A percentile compares a stretch with the other conserved stretches of the same genome.
Conservation (phyloP, 768 basidiomycete genomes). For the Hortiboletus flavorubellus region DNA sequence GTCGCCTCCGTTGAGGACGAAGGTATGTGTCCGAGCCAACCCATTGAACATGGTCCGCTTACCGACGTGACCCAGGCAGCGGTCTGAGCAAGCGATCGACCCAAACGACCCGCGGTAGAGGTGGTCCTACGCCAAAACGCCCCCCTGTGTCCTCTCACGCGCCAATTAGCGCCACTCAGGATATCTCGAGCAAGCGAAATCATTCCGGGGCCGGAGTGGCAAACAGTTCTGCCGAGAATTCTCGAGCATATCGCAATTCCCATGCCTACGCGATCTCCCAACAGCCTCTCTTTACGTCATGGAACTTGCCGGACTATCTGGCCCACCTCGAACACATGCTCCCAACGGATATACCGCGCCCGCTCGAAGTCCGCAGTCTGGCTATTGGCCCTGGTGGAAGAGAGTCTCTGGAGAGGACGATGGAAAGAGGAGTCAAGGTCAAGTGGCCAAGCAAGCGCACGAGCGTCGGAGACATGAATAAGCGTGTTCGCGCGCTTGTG, state of each 20-base stretch:
- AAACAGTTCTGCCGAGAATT: slow-evolving; percentile 43
- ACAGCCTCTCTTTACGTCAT: slow-evolving; percentile 76
- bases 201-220: slow-evolving; percentile 37
- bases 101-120: slow-evolving; percentile 40
- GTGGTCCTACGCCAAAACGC: slow-evolving; percentile 30
- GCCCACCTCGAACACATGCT: slow-evolving; percentile 82
- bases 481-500: slow-evolving; percentile 83
- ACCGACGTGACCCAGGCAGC: slow-evolving; percentile 40
- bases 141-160: slow-evolving; percentile 31
- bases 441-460: slow-evolving; percentile 93
- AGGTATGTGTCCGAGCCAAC: slow-evolving; percentile 41
- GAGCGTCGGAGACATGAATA: slow-evolving; percentile 98
- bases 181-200: slow-evolving; percentile 49
- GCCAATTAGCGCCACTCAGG: slow-evolving; percentile 36
- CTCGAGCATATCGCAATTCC: slow-evolving; percentile 72
- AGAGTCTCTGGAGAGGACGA: slow-evolving; percentile 56
- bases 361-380: slow-evolving; percentile 63
- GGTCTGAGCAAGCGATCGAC: slow-evolving; percentile 34
- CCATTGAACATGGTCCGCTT: slow-evolving; percentile 15
- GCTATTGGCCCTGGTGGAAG: slow-evolving; percentile 42
- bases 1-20: slow-evolving; percentile 50
- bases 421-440: slow-evolving; percentile 80
- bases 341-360: slow-evolving; percentile 70
- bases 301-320: slow-evolving; percentile 93
- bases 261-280: slow-evolving; percentile 79